Evolutionary conservation across 441 rosid species (phyloP).

Genomic region (Omphalea diandra): DNA sequence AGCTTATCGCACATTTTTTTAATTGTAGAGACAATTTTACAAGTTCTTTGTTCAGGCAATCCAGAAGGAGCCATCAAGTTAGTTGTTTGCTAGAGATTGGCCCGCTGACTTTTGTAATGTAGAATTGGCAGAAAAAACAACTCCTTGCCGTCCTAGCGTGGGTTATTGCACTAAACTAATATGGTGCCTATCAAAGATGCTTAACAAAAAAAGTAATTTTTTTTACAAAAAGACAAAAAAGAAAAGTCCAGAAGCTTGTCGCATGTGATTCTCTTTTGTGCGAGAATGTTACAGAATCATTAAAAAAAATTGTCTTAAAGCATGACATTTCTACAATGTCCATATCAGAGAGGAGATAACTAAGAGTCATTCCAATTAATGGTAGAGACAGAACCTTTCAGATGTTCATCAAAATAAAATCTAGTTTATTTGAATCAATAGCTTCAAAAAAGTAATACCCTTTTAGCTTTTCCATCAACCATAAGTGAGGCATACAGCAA

Average conservation of each 20-base stretch:
- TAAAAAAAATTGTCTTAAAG: background rate
- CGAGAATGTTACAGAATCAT: background rate
- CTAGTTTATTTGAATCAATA: constrained; percentile 22
- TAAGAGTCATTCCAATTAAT: constrained; percentile 27
- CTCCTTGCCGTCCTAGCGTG: constrained; percentile 36
- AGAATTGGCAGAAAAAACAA: constrained; percentile 16
- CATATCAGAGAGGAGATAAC: constrained; percentile 10
- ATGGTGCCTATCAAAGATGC: constrained; percentile 18
- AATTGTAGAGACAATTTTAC: background rate
- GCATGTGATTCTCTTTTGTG: constrained; percentile 14
- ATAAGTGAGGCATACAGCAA: constrained; percentile 4
- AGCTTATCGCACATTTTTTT: background rate
- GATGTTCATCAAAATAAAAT: constrained; percentile 23
- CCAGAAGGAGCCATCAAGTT: constrained; percentile 11
- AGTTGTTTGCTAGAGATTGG: constrained; percentile 17
- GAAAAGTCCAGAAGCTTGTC: constrained; percentile 15
- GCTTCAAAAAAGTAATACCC: constrained; percentile 18
- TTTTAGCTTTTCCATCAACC: constrained; percentile 27
- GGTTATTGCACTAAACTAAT: constrained; percentile 25
- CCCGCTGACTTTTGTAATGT: constrained; percentile 14
- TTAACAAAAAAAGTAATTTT: constrained; percentile 14
- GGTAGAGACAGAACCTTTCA: constrained; percentile 27
- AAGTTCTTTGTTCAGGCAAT: background rate
- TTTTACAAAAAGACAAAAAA: constrained; percentile 19
- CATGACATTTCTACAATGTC: background rate